Evolutionary conservation across 2,329 filamentous ascomycete species (phyloP).

Genomic region (Tolypocladium sp.): DNA sequence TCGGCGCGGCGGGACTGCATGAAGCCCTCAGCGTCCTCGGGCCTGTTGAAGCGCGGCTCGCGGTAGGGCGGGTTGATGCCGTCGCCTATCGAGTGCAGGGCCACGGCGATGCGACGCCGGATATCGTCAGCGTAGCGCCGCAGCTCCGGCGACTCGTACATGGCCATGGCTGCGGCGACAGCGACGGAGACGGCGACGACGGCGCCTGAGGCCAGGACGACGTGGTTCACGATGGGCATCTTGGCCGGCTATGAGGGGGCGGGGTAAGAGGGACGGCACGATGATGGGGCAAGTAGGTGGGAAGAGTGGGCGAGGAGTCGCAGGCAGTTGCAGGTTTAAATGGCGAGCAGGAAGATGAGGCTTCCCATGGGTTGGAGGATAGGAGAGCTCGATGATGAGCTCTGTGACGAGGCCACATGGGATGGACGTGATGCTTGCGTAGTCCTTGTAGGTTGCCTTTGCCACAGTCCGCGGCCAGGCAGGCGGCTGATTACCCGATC

Average conservation of each 20-base stretch:
- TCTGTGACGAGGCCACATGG: slow-evolving; percentile 2
- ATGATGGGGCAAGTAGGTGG: not conserved
- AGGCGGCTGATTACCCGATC: not conserved
- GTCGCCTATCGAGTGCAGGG: slow-evolving; percentile 50
- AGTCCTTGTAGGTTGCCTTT: slow-evolving; percentile 5
- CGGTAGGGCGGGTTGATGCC: slow-evolving; percentile 38
- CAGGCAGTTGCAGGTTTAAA: not conserved
- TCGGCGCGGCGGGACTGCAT: slow-evolving; percentile 38
- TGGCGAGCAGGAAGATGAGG: not conserved
- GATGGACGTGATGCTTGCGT: slow-evolving; percentile 6
- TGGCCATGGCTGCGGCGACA: slow-evolving; percentile 47
- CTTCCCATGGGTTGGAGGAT: not conserved
- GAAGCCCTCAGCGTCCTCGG: slow-evolving; percentile 58
- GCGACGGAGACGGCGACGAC: slow-evolving; percentile 48
- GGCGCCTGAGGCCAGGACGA: slow-evolving; percentile 45
- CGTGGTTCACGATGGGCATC: slow-evolving; percentile 49
- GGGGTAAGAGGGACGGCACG: not conserved
- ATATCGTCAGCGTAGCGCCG: slow-evolving; percentile 53
- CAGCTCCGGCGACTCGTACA: slow-evolving; percentile 57
- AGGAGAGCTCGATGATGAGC: not conserved
- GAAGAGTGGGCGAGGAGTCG: not conserved
- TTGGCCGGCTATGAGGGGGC: slow-evolving; percentile 3
- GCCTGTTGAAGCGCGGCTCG: slow-evolving; percentile 53
- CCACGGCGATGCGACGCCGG: slow-evolving; percentile 51
- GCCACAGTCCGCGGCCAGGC: slow-evolving; percentile 3